A percentile compares a stretch with the other conserved stretches of the same genome.
phyloP scores from a whole-genome alignment of 139 green algal genomes.

The Chlorella sp. region DNA sequence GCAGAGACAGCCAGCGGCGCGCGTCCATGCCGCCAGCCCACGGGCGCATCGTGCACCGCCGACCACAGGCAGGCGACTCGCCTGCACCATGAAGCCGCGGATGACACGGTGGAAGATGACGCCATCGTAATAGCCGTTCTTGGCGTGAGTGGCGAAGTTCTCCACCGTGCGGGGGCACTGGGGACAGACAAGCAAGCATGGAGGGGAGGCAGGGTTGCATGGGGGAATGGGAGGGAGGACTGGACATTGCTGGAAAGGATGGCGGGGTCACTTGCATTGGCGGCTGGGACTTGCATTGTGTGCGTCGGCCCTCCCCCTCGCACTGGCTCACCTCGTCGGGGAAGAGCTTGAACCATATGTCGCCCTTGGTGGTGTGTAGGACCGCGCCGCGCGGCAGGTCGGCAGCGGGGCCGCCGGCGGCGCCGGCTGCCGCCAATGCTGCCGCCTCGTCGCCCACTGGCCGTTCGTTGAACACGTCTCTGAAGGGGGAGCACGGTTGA shows the following conservation, averaged over 20 bases:
- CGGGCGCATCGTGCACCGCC: too few relatives aligned
- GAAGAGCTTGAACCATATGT: conserved; percentile 93
- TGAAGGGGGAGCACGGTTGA: conserved; percentile 9
- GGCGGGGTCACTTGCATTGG: not conserved
- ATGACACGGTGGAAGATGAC: conserved; percentile 97
- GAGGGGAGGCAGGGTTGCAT: too few relatives aligned
- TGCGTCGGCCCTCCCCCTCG: too few relatives aligned
- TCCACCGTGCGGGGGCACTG: conserved; percentile 93
- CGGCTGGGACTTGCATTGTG: too few relatives aligned
- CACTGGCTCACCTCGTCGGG: conserved; percentile 74
- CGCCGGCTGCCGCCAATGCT: not conserved
- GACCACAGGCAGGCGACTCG: not conserved
- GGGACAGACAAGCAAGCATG: not conserved
- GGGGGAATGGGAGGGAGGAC: too few relatives aligned
- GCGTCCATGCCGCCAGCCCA: too few relatives aligned
- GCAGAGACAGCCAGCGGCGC: too few relatives aligned
- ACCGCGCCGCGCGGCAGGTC: conserved; percentile 70
- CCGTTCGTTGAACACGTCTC: conserved; percentile 96
- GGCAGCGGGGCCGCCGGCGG: not conserved
- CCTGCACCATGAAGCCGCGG: conserved; percentile 97
- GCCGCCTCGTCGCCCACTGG: conserved; percentile 46
- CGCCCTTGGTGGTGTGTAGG: conserved; percentile 89
- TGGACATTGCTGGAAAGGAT: not conserved
- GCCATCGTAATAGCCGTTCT: conserved; percentile 95
- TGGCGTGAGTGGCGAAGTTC: conserved; percentile 96